Percentiles rank a stretch among this genome's conserved stretches.
phyloP scores from a whole-genome alignment of 1,284 basidiomycete genomes.

The Leccinum subrobustum region DNA sequence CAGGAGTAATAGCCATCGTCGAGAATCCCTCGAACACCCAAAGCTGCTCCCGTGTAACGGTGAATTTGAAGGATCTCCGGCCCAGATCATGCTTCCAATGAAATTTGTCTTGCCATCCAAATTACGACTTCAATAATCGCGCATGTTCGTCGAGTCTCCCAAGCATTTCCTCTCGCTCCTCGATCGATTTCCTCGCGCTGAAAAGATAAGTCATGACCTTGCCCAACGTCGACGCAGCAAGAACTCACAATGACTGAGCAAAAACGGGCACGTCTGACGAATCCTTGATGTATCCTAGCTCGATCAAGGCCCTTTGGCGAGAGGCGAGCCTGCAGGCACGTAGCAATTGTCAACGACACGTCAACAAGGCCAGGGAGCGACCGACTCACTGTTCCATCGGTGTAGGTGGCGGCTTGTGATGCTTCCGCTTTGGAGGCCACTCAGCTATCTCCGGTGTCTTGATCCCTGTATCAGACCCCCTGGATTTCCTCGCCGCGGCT shows the following conservation, averaged over 20 bases:
- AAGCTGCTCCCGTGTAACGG: too few species aligned
- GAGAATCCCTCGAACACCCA: too few species aligned
- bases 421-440: slow-evolving; percentile 65
- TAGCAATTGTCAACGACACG: slow-evolving; percentile 3
- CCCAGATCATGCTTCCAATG: too few species aligned
- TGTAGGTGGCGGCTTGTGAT: slow-evolving; percentile 50
- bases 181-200: slow-evolving; percentile 42
- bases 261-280: slow-evolving; percentile 52
- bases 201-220: slow-evolving; percentile 2
- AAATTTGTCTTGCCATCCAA: too few species aligned
- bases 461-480: slow-evolving; percentile 14
- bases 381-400: slow-evolving; percentile 50
- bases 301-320: slow-evolving; percentile 58
- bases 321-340: slow-evolving; percentile 42
- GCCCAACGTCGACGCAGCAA: not conserved
- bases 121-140: slow-evolving; percentile 6
- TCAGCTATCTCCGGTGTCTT: slow-evolving; percentile 36
- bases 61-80: too few species aligned
- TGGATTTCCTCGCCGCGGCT: slow-evolving; percentile 28
- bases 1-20: too few species aligned
- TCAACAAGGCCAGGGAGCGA: not conserved
- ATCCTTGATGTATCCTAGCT: slow-evolving; percentile 53
- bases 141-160: slow-evolving; percentile 40
- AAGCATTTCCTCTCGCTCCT: slow-evolving; percentile 46
- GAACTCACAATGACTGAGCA: slow-evolving; percentile 60